Evolutionary conservation across 2,329 filamentous ascomycete species (phyloP).

Genomic region (Xylariales sp.): DNA sequence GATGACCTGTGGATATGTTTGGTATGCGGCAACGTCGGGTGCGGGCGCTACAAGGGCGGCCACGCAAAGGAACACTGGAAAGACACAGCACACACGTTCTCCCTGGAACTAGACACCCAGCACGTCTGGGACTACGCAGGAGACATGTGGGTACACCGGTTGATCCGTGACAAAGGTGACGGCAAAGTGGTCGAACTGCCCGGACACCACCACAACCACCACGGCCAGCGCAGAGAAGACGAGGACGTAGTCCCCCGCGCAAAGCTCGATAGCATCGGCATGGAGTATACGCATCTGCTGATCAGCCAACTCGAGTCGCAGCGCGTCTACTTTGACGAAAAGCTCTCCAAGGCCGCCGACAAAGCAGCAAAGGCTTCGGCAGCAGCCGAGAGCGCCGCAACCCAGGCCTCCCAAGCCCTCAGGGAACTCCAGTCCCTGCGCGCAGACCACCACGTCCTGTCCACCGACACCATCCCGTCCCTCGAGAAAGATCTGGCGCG

Average conservation of each 20-base stretch:
- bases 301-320: constrained; percentile 92
- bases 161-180: constrained; percentile 90
- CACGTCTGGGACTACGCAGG: constrained; percentile 98
- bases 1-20: constrained; percentile 93
- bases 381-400: constrained; percentile 58
- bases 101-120: constrained; percentile 87
- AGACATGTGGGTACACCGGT: constrained; percentile 91
- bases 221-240: constrained; percentile 33
- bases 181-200: constrained; percentile 91
- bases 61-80: constrained; percentile 95
- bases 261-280: constrained; percentile 71
- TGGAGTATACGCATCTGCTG: constrained; percentile 92
- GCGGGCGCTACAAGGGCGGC: constrained; percentile 88
- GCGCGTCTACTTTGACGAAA: constrained; percentile 88
- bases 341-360: constrained; percentile 81
- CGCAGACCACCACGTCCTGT: constrained; percentile 47
- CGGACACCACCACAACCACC: constrained; percentile 34
- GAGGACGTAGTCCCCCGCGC: constrained; percentile 67
- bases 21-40: constrained; percentile 88
- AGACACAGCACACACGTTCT: constrained; percentile 82
- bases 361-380: constrained; percentile 74
- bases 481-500: constrained; percentile 71
- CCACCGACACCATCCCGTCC: constrained; percentile 52
- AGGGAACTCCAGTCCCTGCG: constrained; percentile 49
- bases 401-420: constrained; percentile 43